Percentiles rank a stretch among this genome's conserved stretches.
phyloP scores from a whole-genome alignment of 768 basidiomycete genomes.

The Agaricus blazei region DNA sequence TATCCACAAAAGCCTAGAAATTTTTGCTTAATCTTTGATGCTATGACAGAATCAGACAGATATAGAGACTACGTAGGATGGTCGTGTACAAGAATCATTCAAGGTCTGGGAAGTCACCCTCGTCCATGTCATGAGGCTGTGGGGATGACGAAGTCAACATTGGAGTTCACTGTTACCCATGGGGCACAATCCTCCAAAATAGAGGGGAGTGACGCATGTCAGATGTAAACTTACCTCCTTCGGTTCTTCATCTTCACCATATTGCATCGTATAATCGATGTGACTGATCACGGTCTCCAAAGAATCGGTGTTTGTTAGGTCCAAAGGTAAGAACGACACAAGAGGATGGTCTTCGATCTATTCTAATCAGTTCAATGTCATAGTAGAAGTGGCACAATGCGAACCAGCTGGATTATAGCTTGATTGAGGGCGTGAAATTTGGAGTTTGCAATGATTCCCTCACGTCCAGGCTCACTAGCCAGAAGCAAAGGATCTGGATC shows the following conservation, averaged over 20 bases:
- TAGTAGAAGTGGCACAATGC: constrained; percentile 17
- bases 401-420: constrained; percentile 90
- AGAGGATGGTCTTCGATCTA: constrained; percentile 99
- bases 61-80: too few species aligned
- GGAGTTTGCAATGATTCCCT: constrained; percentile 55
- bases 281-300: constrained; percentile 89
- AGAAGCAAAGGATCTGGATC: constrained; percentile 94
- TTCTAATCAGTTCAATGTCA: not conserved
- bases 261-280: constrained; percentile 98
- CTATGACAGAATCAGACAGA: too few species aligned
- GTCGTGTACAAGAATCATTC: constrained; percentile 30
- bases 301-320: constrained; percentile 86
- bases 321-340: constrained; percentile 93
- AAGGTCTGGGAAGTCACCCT: constrained; percentile 81
- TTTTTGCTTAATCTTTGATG: too few species aligned
- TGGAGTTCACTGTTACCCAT: constrained; percentile 1
- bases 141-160: constrained; percentile 9
- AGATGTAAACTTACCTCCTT: constrained; percentile 59
- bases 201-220: not conserved
- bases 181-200: not conserved
- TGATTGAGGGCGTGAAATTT: constrained; percentile 92
- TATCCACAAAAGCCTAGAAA: too few species aligned
- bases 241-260: constrained; percentile 97
- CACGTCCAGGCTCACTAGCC: constrained; percentile 53
- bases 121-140: constrained; percentile 90